phyloP scores from a whole-genome alignment of 2,329 filamentous ascomycete species.

The Neopestalotiopsis rosae region DNA sequence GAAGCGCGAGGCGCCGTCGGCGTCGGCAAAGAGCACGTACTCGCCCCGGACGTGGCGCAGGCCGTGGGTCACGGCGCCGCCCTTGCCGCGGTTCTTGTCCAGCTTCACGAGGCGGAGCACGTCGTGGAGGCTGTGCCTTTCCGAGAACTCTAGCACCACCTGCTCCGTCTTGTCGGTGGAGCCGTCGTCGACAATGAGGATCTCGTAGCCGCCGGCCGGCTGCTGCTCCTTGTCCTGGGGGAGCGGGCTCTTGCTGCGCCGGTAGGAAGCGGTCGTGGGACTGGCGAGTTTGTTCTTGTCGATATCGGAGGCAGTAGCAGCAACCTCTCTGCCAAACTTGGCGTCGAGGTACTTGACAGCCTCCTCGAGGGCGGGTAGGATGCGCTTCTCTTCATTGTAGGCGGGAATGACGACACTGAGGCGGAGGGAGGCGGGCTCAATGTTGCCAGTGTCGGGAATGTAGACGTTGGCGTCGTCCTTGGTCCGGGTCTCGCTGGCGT shows the following conservation, averaged over 20 bases:
- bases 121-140: slow-evolving; percentile 74
- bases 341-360: slow-evolving; percentile 84
- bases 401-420: slow-evolving; percentile 93
- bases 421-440: slow-evolving; percentile 80
- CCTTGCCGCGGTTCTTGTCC: slow-evolving; percentile 87
- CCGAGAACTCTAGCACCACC: slow-evolving; percentile 81
- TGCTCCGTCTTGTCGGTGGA: slow-evolving; percentile 82
- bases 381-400: slow-evolving; percentile 89
- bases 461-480: slow-evolving; percentile 39
- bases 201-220: slow-evolving; percentile 76
- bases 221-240: slow-evolving; percentile 30
- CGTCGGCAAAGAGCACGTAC: slow-evolving; percentile 93
- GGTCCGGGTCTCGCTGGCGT: slow-evolving; percentile 48
- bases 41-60: slow-evolving; percentile 88
- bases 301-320: not conserved
- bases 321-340: slow-evolving; percentile 65
- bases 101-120: slow-evolving; percentile 81
- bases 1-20: slow-evolving; percentile 90
- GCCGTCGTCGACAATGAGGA: slow-evolving; percentile 89
- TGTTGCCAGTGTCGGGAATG: slow-evolving; percentile 56
- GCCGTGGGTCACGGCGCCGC: slow-evolving; percentile 92
- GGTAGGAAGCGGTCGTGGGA: slow-evolving; percentile 38
- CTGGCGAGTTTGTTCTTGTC: slow-evolving; percentile 25
- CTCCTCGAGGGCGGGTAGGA: slow-evolving; percentile 86
- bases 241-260: slow-evolving; percentile 38